A percentile compares a stretch with the other conserved stretches of the same genome.
Conservation (phyloP, 805 yeast species). For the Jamesozyma piceae region DNA sequence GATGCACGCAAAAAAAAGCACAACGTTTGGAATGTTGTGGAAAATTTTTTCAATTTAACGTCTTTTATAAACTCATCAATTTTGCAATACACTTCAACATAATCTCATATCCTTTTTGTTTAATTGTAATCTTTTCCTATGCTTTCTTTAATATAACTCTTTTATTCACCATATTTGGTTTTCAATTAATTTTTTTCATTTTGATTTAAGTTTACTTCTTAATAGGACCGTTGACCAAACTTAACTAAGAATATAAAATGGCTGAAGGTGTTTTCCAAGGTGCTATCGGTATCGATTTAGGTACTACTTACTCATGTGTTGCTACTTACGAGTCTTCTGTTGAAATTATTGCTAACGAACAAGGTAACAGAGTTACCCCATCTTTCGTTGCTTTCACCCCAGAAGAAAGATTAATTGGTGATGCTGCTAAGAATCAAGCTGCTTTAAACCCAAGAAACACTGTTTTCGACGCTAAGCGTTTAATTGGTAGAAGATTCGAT, state of each 20-base stretch:
- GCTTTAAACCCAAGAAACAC: conserved; percentile 71
- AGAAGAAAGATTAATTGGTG: conserved; percentile 73
- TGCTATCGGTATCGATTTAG: conserved; percentile 98
- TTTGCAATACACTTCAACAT: neutral
- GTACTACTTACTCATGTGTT: conserved; percentile 80
- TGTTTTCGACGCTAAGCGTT: conserved; percentile 74
- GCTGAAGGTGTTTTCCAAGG: conserved; percentile 99
- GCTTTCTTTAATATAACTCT: neutral
- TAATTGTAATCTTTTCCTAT: neutral
- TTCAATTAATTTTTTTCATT: neutral
- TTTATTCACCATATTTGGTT: neutral
- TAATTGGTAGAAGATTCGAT: conserved; percentile 71
- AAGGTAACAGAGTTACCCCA: conserved; percentile 80
- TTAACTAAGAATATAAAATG: conserved; percentile 39
- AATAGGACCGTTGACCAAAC: conserved; percentile 2
- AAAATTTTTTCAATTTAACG: conserved; percentile 2
- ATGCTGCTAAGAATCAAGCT: conserved; percentile 76
- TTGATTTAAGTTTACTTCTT: neutral
- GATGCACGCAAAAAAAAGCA: conserved; percentile 5
- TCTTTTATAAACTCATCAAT: conserved; percentile 5
- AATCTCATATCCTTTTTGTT: neutral
- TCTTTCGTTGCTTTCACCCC: conserved; percentile 74
- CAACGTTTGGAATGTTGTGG: neutral
- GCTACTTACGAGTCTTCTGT: conserved; percentile 71
- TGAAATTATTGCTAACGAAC: conserved; percentile 73